Conservation (phyloP, 768 basidiomycete genomes). For the Leucosporidium scottii region DNA sequence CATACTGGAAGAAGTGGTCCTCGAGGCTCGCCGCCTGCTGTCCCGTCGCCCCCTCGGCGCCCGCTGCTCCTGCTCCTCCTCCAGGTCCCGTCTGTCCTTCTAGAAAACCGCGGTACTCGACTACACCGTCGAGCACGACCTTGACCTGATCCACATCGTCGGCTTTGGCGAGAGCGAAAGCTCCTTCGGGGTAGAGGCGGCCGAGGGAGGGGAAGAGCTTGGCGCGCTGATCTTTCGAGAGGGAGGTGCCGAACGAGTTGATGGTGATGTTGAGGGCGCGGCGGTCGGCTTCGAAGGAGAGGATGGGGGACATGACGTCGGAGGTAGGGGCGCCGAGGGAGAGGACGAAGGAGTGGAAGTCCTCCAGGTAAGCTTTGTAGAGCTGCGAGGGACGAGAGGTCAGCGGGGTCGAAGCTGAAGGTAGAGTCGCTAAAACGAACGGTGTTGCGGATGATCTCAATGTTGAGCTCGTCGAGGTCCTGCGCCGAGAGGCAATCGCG, state of each 20-base stretch:
- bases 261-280: constrained; percentile 97
- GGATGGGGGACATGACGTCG: constrained; percentile 84
- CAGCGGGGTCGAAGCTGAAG: neutral
- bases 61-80: constrained; percentile 34
- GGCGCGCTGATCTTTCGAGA: constrained; percentile 89
- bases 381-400: constrained; percentile 44
- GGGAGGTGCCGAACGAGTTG: constrained; percentile 94
- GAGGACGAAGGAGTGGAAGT: constrained; percentile 78
- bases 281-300: constrained; percentile 93
- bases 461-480: constrained; percentile 96
- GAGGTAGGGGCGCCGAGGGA: constrained; percentile 76
- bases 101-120: constrained; percentile 89
- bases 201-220: constrained; percentile 91
- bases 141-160: constrained; percentile 94
- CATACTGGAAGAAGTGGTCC: constrained; percentile 85
- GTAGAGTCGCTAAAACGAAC: neutral
- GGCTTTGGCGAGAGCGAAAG: constrained; percentile 84
- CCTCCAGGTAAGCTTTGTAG: constrained; percentile 97
- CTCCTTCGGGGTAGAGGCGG: constrained; percentile 87
- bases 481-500: constrained; percentile 87
- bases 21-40: constrained; percentile 59
- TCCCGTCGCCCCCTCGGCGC: constrained; percentile 38
- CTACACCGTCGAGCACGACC: constrained; percentile 72
- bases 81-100: constrained; percentile 43
- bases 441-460: constrained; percentile 98